A percentile compares a stretch with the other conserved stretches of the same genome.
phyloP scores from a whole-genome alignment of 257 asterid genomes.

The Avicennia marina region DNA sequence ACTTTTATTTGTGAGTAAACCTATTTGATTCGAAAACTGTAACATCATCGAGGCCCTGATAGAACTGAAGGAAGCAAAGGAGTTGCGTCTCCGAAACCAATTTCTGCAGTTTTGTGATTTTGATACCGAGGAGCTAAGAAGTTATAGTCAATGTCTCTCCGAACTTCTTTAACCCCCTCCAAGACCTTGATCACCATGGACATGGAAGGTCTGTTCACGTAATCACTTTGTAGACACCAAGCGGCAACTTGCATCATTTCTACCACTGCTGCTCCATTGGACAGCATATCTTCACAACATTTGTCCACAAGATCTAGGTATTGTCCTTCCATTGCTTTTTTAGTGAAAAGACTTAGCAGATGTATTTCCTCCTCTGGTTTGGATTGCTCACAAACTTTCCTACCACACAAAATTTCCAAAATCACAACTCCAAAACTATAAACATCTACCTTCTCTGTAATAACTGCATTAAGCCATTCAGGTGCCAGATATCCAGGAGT shows the following conservation, averaged over 20 bases:
- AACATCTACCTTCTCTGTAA: slow-evolving; percentile 31
- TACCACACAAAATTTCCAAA: slow-evolving; percentile 23
- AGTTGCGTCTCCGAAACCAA: not conserved
- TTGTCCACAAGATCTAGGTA: slow-evolving; percentile 19
- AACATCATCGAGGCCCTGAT: slow-evolving; percentile 23
- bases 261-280: slow-evolving; percentile 12
- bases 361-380: slow-evolving; percentile 19
- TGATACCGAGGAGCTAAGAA: not conserved
- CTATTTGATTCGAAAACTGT: not conserved
- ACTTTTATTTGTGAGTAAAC: not conserved
- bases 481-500: slow-evolving; percentile 33
- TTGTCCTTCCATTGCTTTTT: slow-evolving; percentile 14
- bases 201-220: slow-evolving; percentile 25
- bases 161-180: slow-evolving; percentile 17
- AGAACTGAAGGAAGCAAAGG: slow-evolving; percentile 20
- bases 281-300: slow-evolving; percentile 3
- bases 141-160: not conserved
- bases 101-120: not conserved
- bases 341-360: slow-evolving; percentile 16
- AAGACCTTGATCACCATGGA: slow-evolving; percentile 18
- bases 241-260: slow-evolving; percentile 22
- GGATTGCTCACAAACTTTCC: slow-evolving; percentile 19
- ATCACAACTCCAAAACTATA: slow-evolving; percentile 33
- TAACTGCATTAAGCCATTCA: slow-evolving; percentile 21
- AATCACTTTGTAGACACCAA: slow-evolving; percentile 21